A percentile compares a stretch with the other conserved stretches of the same genome.
phyloP scores from a whole-genome alignment of 164 flowering plant species.

The Tetracentron sinense region DNA sequence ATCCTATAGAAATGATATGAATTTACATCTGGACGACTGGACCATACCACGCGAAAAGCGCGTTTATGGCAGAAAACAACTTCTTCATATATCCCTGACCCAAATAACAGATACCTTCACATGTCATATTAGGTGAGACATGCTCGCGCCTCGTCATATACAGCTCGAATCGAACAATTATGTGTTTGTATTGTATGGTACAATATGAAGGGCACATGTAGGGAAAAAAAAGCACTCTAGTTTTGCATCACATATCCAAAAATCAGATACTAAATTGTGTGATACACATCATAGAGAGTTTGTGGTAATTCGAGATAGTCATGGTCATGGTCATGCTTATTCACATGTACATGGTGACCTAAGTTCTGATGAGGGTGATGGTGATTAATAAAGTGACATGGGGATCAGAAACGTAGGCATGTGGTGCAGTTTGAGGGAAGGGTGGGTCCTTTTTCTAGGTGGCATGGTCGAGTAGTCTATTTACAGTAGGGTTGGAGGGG shows the following conservation, averaged over 20 bases:
- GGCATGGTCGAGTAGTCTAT: slow-evolving; percentile 39
- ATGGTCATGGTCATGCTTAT: neutral
- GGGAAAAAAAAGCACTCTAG: no score
- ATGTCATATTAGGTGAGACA: neutral
- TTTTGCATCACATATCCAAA: no score
- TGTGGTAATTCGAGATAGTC: neutral
- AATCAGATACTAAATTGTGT: neutral
- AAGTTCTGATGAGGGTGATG: neutral
- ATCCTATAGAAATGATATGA: no score
- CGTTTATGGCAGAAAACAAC: neutral
- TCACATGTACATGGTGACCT: neutral
- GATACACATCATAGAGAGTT: neutral
- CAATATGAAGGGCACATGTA: neutral
- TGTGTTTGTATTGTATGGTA: neutral
- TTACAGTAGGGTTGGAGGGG: slow-evolving; percentile 27
- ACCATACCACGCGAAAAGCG: neutral
- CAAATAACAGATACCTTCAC: no score
- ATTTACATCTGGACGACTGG: neutral
- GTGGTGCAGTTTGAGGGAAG: neutral
- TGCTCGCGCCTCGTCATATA: neutral
- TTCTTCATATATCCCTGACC: neutral
- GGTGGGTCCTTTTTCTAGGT: slow-evolving; percentile 5
- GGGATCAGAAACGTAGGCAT: neutral
- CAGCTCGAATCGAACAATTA: neutral
- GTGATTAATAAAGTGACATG: slow-evolving; percentile 4